Conservation (phyloP, 139 green algal genomes). For the Pseudopediastrum boryanum region DNA sequence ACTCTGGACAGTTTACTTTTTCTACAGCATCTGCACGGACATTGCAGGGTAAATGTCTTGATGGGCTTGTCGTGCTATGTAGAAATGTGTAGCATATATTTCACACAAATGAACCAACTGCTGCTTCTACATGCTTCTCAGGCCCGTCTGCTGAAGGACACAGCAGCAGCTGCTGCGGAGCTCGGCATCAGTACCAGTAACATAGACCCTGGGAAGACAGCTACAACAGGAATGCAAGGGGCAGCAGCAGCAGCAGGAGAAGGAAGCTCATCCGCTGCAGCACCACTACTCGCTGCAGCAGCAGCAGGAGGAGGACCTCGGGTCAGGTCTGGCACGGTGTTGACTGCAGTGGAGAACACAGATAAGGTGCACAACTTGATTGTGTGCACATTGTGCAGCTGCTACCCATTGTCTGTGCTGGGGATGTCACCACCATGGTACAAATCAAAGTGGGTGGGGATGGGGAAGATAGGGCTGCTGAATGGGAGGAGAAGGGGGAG, state of each 20-base stretch:
- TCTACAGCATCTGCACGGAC: no score
- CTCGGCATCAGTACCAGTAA: constrained; percentile 46
- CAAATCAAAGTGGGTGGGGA: constrained; percentile 18
- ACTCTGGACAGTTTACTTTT: no score
- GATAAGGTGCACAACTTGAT: constrained; percentile 57
- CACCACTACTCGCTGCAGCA: neutral
- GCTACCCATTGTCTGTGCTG: constrained; percentile 54
- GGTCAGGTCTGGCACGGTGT: constrained; percentile 25
- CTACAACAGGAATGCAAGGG: neutral
- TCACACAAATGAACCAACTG: no score
- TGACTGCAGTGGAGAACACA: constrained; percentile 59
- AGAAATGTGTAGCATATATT: no score
- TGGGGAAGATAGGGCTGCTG: neutral
- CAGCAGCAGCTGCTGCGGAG: constrained; percentile 43
- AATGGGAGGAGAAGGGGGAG: neutral
- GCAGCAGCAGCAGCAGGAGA: neutral
- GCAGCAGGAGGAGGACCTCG: neutral
- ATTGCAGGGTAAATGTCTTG: no score
- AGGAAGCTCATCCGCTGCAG: neutral
- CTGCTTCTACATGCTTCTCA: no score
- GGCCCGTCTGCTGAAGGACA: no score
- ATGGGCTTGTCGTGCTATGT: no score
- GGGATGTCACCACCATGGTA: constrained; percentile 52
- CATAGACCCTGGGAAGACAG: constrained; percentile 20
- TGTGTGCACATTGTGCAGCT: constrained; percentile 63